phyloP scores from a whole-genome alignment of 441 rosid genomes.

The Lepidium campestre region DNA sequence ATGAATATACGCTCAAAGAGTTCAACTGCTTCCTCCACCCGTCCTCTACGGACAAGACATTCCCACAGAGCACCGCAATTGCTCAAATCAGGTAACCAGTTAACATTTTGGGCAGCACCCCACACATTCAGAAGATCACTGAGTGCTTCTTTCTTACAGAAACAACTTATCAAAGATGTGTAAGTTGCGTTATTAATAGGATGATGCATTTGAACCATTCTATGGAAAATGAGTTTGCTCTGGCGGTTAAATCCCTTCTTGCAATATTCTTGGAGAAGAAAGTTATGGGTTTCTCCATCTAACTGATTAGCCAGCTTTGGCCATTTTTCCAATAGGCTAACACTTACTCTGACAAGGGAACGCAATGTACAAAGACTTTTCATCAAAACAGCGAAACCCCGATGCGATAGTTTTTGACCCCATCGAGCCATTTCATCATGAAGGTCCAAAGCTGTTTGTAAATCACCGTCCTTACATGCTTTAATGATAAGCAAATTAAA shows the following conservation, averaged over 20 bases:
- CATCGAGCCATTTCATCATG: slow-evolving; percentile 58
- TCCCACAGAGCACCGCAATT: slow-evolving; percentile 37
- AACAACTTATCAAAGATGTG: slow-evolving; percentile 39
- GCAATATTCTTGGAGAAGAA: slow-evolving; percentile 54
- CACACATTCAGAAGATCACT: slow-evolving; percentile 35
- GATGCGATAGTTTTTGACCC: slow-evolving; percentile 59
- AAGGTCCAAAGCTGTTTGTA: slow-evolving; percentile 35
- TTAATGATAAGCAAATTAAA: slow-evolving; percentile 42
- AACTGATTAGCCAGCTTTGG: slow-evolving; percentile 48
- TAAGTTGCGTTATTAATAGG: slow-evolving; percentile 38
- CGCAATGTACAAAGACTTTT: slow-evolving; percentile 41
- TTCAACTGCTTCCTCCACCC: slow-evolving; percentile 51
- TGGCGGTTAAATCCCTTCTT: slow-evolving; percentile 45
- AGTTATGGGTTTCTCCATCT: slow-evolving; percentile 49
- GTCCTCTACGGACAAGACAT: slow-evolving; percentile 39
- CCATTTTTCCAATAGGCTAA: slow-evolving; percentile 42
- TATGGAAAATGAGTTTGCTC: slow-evolving; percentile 40
- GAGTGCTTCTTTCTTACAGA: slow-evolving; percentile 44
- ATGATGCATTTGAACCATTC: slow-evolving; percentile 40
- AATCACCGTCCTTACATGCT: slow-evolving; percentile 41
- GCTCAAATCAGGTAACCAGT: slow-evolving; percentile 49
- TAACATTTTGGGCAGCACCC: slow-evolving; percentile 36
- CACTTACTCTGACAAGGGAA: slow-evolving; percentile 36
- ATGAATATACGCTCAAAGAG: slow-evolving; percentile 50
- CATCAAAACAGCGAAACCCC: slow-evolving; percentile 38